These are phyloP conservation scores for Trichophyton schoenleinii DNA, from an alignment of 2,329 filamentous ascomycete genomes.

Conservation along the genomic window DNA sequence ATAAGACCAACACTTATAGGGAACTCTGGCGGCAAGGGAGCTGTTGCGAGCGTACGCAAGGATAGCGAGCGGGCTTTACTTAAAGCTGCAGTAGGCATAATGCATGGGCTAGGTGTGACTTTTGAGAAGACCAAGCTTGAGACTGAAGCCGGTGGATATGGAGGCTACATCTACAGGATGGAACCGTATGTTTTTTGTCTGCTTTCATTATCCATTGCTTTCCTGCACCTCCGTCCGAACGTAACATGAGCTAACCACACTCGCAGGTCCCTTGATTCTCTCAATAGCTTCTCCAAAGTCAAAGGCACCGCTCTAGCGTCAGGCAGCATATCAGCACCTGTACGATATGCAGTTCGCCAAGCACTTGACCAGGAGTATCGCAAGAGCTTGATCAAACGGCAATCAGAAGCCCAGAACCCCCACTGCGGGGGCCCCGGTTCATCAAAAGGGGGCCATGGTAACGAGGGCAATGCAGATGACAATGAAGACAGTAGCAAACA, in stretches of 20 bases:
- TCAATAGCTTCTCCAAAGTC: slow-evolving; percentile 50
- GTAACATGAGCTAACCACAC: background rate
- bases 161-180: slow-evolving; percentile 81
- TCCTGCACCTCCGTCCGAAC: background rate
- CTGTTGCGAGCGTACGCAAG: slow-evolving; percentile 74
- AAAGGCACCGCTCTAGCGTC: slow-evolving; percentile 33
- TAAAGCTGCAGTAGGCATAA: slow-evolving; percentile 62
- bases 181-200: slow-evolving; percentile 58
- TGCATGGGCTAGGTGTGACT: slow-evolving; percentile 68
- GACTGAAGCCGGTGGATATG: slow-evolving; percentile 45
- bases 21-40: slow-evolving; percentile 51
- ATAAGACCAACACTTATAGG: slow-evolving; percentile 80
- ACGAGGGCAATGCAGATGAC: slow-evolving; percentile 12
- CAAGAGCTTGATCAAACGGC: slow-evolving; percentile 55
- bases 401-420: slow-evolving; percentile 53
- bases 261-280: slow-evolving; percentile 55
- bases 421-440: slow-evolving; percentile 39
- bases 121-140: slow-evolving; percentile 75
- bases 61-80: slow-evolving; percentile 75
- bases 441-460: slow-evolving; percentile 19
- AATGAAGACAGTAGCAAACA: slow-evolving; percentile 21
- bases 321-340: slow-evolving; percentile 51
- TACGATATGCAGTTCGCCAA: slow-evolving; percentile 84
- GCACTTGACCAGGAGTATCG: slow-evolving; percentile 84
- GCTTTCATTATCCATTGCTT: background rate